Base-by-base conservation (phyloP, 225 moss, liverwort and hornwort species). In the Neckera pumila region DNA sequence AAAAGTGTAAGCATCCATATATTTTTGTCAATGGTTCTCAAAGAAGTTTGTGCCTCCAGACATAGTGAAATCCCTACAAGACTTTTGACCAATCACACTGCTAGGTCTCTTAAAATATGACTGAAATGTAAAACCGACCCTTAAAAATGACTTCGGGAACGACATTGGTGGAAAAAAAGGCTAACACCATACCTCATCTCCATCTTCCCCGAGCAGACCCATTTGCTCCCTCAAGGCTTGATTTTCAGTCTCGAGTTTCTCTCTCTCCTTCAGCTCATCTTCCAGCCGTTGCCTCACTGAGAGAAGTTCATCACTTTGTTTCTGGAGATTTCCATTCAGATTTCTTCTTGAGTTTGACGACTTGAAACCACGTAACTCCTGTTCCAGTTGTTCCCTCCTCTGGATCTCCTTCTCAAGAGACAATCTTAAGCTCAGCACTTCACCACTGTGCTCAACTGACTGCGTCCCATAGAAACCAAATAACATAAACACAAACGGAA, bases 171-270 rank as follows among this genome's bases (percentile, higher is more conserved):
- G 51, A 18, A 51, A 73, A 72, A 38, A 40, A 34, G 27, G 30
- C 4, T 6, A 66, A 67, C 53, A 17, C 40, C 65, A 85, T 87
- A 97, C 97, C 96, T 95, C 96, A 80, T 95, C 95, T 73, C 93
- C 95, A 70, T 97, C 96, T 43, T 95, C 95, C 86, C 94, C 90
- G 22, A 96, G 93, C 18, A 92, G 66, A 63, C 87, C 86, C 76
- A 93, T 83, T 89, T 97, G 95, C 87, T 99, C 97, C 82, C 91
- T 96, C 81, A 99, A 90, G 49, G 76, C 91, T 76, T 92, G 90
- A 61, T 94, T 90, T 90, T 95, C 95, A 80, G 86, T 90, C 91
- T 95, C 93, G 38, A 95, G 79, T 76, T 89, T 87, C 80, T 93
- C 92, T 81, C 92, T 92, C 85, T 90, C 92, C 81, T 89, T 92